Base-by-base conservation (phyloP, 2,329 filamentous ascomycete genomes). In the Aphanocladium album region DNA sequence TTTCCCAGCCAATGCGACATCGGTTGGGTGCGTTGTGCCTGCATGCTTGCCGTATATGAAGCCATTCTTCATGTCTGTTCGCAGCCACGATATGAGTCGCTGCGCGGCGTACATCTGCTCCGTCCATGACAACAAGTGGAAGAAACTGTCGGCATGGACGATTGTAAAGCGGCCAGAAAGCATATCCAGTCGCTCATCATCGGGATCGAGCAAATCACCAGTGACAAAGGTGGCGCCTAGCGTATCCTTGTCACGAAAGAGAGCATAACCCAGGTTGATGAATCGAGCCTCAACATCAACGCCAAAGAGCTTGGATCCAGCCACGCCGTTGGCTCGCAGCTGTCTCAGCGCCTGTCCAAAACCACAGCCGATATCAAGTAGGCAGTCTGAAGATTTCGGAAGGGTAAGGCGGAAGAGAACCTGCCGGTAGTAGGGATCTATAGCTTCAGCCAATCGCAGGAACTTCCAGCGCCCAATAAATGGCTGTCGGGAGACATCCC, bases 181-280 rank as follows among this genome's bases (percentile, higher is more conserved):
- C 1, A 61, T 61, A 3, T 69, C 64, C 5, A 79, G 68, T 2
- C 69, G 68, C 17, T 63, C 64, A 58, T 79, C 75, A 14, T 72
- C 70, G 7, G 73, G 74, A 57, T 77, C 73, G 11, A 83, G 69
- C 62, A 84, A 70, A 62, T 85, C 79, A 21, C 80, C 83, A 3
- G 76, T 67, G 33, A 86, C 70, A 63, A 86, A 84, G 1, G 73
- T 74, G 2, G 76, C 76, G 21, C 73, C 73, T 5, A 85, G 71
- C 37, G 60, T 74, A n/a, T 73, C 67, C 27, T 78, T 76, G 63
- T 89, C 87, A 50, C 79, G 77, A 72, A 89, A 90, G 21, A 90
- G 75, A 58, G 87, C 83, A 69, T 87, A 85, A 30, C 84, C 84
- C n/a, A 83, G 70, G 12, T 83, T 76, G 57, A 85, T 75, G 64